These are phyloP conservation scores for Isochrysis galbana DNA, from an alignment of 78 protist genomes.

Conservation along the genomic window DNA sequence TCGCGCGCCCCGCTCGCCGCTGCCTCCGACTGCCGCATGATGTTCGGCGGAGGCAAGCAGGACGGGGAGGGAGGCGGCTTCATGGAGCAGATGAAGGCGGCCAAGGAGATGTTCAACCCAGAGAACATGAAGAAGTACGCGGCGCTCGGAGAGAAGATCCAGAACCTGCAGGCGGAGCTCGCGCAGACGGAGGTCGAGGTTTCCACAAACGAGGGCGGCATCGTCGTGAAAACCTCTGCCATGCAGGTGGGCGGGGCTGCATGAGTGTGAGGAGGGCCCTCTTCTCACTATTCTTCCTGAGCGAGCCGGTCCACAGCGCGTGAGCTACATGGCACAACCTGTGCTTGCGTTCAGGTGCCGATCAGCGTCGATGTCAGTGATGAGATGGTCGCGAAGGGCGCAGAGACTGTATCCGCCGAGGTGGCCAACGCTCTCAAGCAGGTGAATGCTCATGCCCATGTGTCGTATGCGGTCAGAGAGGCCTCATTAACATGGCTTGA, in stretches of 20 bases:
- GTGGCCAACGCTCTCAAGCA: background rate
- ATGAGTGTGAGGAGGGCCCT: background rate
- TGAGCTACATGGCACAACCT: background rate
- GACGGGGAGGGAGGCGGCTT: background rate
- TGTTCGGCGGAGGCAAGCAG: background rate
- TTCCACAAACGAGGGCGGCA: background rate
- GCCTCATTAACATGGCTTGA: too few relatives aligned
- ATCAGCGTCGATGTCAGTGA: background rate
- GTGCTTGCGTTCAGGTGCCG: background rate
- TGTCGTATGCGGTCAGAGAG: too few relatives aligned
- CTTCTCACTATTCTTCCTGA: too few relatives aligned
- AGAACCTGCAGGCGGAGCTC: background rate
- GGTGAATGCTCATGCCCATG: too few relatives aligned
- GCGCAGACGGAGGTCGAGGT: background rate
- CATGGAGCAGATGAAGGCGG: background rate
- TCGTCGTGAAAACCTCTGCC: background rate
- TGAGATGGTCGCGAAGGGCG: background rate
- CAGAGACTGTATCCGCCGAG: background rate
- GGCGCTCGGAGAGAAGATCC: background rate
- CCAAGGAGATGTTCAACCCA: conserved; percentile 4
- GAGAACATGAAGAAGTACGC: background rate
- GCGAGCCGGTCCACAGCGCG: too few relatives aligned
- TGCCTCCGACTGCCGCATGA: background rate
- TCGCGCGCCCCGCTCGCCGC: background rate
- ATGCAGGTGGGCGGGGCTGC: background rate